Evolutionary conservation across 805 yeast species (phyloP).

Genomic region (Candida berthetii): DNA sequence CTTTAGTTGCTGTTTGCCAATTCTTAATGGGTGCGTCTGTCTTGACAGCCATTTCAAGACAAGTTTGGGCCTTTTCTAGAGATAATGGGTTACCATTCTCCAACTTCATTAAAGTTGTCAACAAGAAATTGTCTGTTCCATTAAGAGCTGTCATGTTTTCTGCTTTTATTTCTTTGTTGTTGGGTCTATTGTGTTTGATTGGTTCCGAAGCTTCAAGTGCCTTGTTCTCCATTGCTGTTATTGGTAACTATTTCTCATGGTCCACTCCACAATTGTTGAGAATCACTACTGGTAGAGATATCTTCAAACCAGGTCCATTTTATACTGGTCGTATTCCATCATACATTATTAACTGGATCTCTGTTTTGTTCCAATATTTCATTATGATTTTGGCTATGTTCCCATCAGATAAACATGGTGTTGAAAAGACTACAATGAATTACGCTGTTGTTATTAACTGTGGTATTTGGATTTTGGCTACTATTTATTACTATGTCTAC

Average conservation of each 20-base stretch:
- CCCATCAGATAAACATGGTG: slow-evolving; percentile 35
- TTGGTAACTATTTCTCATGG: slow-evolving; percentile 59
- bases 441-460: slow-evolving; percentile 58
- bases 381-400: slow-evolving; percentile 49
- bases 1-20: slow-evolving; percentile 53
- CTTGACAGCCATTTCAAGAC: slow-evolving; percentile 57
- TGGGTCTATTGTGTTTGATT: slow-evolving; percentile 53
- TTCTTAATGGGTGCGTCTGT: slow-evolving; percentile 62
- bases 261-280: slow-evolving; percentile 47
- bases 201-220: slow-evolving; percentile 55
- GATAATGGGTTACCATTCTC: slow-evolving; percentile 63
- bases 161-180: slow-evolving; percentile 34
- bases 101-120: slow-evolving; percentile 41
- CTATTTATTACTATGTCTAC: slow-evolving; percentile 41
- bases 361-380: slow-evolving; percentile 40
- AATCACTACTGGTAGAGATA: slow-evolving; percentile 38
- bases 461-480: slow-evolving; percentile 48
- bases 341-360: slow-evolving; percentile 33
- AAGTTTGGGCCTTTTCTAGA: slow-evolving; percentile 66
- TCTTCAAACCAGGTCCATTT: slow-evolving; percentile 55
- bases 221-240: slow-evolving; percentile 51
- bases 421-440: slow-evolving; percentile 54
- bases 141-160: slow-evolving; percentile 51
- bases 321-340: slow-evolving; percentile 42
- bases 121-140: slow-evolving; percentile 49